phyloP scores from a whole-genome alignment of 202 grass and related monocot genomes.

The Panicum virgatum region DNA sequence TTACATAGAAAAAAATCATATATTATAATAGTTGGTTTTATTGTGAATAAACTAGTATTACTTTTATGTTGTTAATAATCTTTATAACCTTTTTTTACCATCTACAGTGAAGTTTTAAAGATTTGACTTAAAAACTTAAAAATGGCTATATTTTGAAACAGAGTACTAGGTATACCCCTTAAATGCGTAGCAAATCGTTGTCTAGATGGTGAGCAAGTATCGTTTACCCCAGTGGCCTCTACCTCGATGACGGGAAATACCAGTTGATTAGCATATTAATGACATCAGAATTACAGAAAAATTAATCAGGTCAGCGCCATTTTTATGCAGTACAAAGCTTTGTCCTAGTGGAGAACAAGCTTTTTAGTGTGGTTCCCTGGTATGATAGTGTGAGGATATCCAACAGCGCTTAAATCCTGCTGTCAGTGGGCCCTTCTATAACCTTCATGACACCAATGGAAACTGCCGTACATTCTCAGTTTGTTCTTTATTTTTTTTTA shows the following conservation, averaged over 20 bases:
- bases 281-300: neutral
- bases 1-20: too few species aligned
- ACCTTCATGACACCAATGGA: neutral
- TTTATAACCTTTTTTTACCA: too few species aligned
- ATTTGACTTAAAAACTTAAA: too few species aligned
- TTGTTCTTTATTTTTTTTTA: neutral
- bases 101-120: too few species aligned
- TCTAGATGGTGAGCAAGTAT: neutral
- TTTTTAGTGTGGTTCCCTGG: neutral
- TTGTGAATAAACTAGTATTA: too few species aligned
- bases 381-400: neutral
- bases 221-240: neutral
- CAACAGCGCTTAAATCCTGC: too few species aligned
- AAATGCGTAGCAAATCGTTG: neutral
- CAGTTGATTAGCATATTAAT: neutral
- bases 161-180: neutral
- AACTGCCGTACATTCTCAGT: neutral
- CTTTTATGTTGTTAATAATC: too few species aligned
- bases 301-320: neutral
- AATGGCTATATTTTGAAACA: too few species aligned
- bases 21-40: too few species aligned
- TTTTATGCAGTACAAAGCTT: neutral
- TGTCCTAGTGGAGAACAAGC: neutral
- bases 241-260: neutral
- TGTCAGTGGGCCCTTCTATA: neutral